phyloP scores from a whole-genome alignment of 176 grass and related monocot genomes.

The Poa annua region DNA sequence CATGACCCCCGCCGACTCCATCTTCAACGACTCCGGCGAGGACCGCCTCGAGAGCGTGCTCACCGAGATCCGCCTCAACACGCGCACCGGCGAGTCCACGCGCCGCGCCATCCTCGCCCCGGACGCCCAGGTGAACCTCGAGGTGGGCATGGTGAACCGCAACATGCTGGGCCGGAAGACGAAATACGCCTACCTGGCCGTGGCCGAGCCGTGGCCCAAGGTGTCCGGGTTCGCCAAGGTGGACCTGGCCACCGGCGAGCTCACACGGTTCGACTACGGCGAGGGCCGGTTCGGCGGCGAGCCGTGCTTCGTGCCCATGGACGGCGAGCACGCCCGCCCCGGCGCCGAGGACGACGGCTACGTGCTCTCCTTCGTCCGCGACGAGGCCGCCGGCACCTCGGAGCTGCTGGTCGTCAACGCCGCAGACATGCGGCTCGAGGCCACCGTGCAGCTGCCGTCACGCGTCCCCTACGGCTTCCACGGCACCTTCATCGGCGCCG shows the following conservation, averaged over 20 bases:
- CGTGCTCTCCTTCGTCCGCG: constrained; percentile 62
- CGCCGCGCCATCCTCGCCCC: constrained; percentile 59
- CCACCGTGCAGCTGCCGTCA: constrained; percentile 78
- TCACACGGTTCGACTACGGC: constrained; percentile 64
- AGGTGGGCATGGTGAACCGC: constrained; percentile 89
- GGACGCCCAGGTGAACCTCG: constrained; percentile 62
- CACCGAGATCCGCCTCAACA: constrained; percentile 85
- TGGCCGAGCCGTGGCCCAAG: constrained; percentile 96
- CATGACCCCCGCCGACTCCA: constrained; percentile 91
- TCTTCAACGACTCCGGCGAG: constrained; percentile 78
- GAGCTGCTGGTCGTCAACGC: constrained; percentile 76
- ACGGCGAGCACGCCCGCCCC: constrained; percentile 17
- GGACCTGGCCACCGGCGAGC: constrained; percentile 69
- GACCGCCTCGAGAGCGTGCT: constrained; percentile 67
- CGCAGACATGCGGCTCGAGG: constrained; percentile 74
- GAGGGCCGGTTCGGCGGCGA: constrained; percentile 72
- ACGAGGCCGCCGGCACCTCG: constrained; percentile 58
- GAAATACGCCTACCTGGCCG: constrained; percentile 77
- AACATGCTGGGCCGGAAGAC: constrained; percentile 66
- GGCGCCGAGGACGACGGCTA: constrained; percentile 81
- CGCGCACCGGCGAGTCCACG: constrained; percentile 60
- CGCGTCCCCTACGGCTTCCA: constrained; percentile 95
- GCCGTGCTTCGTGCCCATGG: constrained; percentile 75
- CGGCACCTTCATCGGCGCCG: constrained; percentile 71
- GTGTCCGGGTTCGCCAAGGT: constrained; percentile 98